These are phyloP conservation scores for Vitis hybrid DNA, from an alignment of 177 flowering plant genomes.

Conservation along the genomic window DNA sequence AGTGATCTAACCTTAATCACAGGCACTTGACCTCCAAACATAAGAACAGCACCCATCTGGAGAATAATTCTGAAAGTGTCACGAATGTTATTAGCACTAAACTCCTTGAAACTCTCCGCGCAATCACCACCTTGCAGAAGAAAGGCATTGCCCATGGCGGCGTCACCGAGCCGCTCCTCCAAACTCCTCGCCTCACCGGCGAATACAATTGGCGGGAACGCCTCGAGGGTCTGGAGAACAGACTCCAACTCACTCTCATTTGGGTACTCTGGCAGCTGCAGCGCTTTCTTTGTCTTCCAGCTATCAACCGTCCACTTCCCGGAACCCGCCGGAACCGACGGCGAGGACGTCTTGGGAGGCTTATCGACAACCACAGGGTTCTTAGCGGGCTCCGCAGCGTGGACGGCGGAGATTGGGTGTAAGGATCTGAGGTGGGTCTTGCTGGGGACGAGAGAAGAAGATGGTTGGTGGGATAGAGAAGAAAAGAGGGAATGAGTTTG, in stretches of 20 bases:
- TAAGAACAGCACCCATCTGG: constrained; percentile 62
- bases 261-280: constrained; percentile 61
- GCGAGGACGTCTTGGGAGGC: neutral
- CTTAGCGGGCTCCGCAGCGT: constrained; percentile 34
- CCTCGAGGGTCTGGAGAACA: constrained; percentile 45
- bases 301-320: constrained; percentile 48
- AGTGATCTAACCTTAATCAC: constrained; percentile 40
- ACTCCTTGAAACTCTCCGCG: constrained; percentile 71
- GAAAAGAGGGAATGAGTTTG: constrained; percentile 3
- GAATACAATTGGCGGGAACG: constrained; percentile 56
- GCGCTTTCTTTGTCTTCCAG: constrained; percentile 54
- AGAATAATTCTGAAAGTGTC: constrained; percentile 56
- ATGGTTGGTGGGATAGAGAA: constrained; percentile 20
- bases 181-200: constrained; percentile 59
- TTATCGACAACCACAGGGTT: constrained; percentile 11
- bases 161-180: constrained; percentile 55
- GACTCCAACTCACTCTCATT: constrained; percentile 39
- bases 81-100: constrained; percentile 49
- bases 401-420: constrained; percentile 31
- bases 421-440: constrained; percentile 12
- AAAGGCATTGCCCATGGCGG: constrained; percentile 59
- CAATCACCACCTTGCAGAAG: constrained; percentile 65
- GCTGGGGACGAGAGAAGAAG: constrained; percentile 18
- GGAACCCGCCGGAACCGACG: neutral
- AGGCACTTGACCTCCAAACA: constrained; percentile 65